Conservation (phyloP, 208 protist genomes). For the Leishmania major region DNA sequence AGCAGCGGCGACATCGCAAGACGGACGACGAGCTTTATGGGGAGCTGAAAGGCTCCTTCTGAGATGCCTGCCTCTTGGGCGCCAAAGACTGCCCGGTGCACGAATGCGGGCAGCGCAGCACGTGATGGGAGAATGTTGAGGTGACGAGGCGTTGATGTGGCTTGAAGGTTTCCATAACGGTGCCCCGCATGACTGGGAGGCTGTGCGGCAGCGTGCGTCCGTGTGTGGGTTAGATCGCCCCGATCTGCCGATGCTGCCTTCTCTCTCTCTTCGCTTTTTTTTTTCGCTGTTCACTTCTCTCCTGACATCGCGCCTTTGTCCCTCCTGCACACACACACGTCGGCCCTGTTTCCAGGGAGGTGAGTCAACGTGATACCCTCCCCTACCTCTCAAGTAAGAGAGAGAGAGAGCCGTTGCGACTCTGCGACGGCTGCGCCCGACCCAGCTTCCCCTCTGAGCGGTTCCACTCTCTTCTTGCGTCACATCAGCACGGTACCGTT, state of each 20-base stretch:
- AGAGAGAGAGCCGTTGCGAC: not conserved
- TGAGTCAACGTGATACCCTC: not conserved
- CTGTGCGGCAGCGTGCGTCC: not conserved
- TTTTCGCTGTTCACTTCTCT: not conserved
- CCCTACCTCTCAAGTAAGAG: not conserved
- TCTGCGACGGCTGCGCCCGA: not conserved
- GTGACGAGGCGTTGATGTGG: not conserved
- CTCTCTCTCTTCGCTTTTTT: not conserved
- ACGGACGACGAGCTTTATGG: constrained; percentile 32
- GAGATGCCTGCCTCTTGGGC: not conserved
- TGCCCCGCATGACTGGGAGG: not conserved
- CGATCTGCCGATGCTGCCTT: not conserved
- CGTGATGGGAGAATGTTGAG: not conserved
- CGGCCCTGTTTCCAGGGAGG: not conserved
- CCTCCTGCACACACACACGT: not conserved
- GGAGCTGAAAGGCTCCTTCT: constrained; percentile 38
- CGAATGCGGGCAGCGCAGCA: not conserved
- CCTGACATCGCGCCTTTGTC: not conserved
- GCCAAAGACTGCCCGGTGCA: too few species aligned
- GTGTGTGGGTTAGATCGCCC: not conserved
- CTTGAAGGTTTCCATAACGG: not conserved
- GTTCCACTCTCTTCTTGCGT: not conserved
- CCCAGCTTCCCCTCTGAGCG: too few species aligned
- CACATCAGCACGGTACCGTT: not conserved
- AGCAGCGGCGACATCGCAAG: constrained; percentile 10